Evolutionary conservation across 2,329 filamentous ascomycete genomes (phyloP).

Genomic region (Alternaria brassicae): DNA sequence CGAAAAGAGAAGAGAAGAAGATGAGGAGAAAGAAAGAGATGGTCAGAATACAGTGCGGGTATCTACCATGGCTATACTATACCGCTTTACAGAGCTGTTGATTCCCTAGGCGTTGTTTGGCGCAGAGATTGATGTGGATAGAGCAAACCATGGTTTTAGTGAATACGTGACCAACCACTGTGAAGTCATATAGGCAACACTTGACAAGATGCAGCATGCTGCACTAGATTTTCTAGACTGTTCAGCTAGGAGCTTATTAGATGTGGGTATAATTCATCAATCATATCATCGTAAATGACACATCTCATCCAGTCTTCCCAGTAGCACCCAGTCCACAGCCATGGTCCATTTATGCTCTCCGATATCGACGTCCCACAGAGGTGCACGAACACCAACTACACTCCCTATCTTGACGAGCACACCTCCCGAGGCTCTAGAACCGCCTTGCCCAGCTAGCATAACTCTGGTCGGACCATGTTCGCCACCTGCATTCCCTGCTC

Average conservation of each 20-base stretch:
- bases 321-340: conserved; percentile 53
- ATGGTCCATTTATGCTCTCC: conserved; percentile 47
- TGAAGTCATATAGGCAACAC: background rate
- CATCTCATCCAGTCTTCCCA: conserved; percentile 14
- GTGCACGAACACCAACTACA: conserved; percentile 49
- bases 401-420: conserved; percentile 33
- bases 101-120: background rate
- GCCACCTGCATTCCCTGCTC: background rate
- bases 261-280: conserved; percentile 11
- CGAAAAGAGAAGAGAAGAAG: background rate
- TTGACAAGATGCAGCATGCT: background rate
- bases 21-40: background rate
- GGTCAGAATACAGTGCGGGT: too few relatives aligned
- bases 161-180: background rate
- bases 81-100: background rate
- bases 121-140: background rate
- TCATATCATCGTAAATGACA: conserved; percentile 12
- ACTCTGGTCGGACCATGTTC: conserved; percentile 20
- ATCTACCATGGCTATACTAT: background rate
- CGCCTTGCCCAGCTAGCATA: conserved; percentile 40
- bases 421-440: conserved; percentile 24
- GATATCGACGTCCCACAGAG: conserved; percentile 53
- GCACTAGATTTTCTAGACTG: too few relatives aligned
- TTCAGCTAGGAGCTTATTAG: too few relatives aligned
- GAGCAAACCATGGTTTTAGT: conserved; percentile 1